phyloP scores from a whole-genome alignment of 176 grass and related monocot species.

The Lolium perenne region DNA sequence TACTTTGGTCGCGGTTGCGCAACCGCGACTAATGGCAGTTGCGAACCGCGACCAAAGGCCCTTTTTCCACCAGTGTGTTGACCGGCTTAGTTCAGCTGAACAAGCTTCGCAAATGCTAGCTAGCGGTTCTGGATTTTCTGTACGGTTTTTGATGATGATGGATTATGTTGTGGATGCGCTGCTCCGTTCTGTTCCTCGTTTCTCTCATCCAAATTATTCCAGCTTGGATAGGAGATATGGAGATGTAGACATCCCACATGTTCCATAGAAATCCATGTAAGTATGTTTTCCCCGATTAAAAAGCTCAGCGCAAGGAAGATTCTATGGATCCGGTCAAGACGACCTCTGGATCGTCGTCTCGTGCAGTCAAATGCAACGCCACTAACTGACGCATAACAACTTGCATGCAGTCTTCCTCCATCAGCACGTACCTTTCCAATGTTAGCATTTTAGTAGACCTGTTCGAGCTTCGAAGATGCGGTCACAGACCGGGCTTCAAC shows the following conservation, averaged over 20 bases:
- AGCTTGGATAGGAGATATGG: background rate
- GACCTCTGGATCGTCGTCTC: constrained; percentile 38
- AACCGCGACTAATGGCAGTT: no score
- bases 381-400: constrained; percentile 43
- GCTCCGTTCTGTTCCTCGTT: background rate
- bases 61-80: no score
- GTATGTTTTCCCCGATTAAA: background rate
- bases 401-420: constrained; percentile 29
- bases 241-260: background rate
- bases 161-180: background rate
- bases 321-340: background rate
- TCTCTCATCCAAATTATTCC: background rate
- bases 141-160: background rate
- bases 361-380: constrained; percentile 16
- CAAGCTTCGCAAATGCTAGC: no score
- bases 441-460: background rate
- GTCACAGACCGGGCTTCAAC: background rate
- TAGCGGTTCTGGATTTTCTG: background rate
- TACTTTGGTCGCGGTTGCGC: no score
- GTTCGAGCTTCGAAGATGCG: background rate
- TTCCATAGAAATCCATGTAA: background rate
- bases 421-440: constrained; percentile 35
- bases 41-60: no score
- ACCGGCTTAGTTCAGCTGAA: no score
- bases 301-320: background rate